Percentiles rank a stretch among this genome's conserved stretches.
Evolutionary conservation across 441 rosid genomes (phyloP).

Genomic region (Croton setiger): DNA sequence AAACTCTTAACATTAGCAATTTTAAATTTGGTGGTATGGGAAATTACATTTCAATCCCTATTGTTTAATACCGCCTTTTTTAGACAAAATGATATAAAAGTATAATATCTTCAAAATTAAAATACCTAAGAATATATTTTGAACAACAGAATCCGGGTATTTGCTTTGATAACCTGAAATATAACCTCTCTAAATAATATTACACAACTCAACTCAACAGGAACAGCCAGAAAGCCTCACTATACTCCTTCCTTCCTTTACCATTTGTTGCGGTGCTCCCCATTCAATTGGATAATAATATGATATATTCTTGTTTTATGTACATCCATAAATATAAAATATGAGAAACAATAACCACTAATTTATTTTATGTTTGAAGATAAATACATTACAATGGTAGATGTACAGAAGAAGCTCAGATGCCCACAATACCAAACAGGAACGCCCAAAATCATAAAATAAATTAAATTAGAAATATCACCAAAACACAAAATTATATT

Average conservation of each 20-base stretch:
- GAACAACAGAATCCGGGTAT: too few species aligned
- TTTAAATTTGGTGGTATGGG: too few species aligned
- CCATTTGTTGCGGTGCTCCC: not conserved
- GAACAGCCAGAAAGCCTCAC: too few species aligned
- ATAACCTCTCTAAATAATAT: too few species aligned
- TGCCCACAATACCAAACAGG: not conserved
- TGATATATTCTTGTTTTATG: not conserved
- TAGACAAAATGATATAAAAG: too few species aligned
- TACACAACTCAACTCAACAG: too few species aligned
- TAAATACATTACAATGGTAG: not conserved
- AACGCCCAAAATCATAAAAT: not conserved
- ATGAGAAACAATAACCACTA: not conserved
- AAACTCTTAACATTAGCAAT: too few species aligned
- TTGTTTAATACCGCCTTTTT: too few species aligned
- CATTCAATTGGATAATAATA: not conserved
- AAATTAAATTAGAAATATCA: slow-evolving; percentile 1
- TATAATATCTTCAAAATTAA: too few species aligned
- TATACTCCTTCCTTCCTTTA: not conserved
- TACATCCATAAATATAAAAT: not conserved
- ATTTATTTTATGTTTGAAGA: not conserved
- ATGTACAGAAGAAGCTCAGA: not conserved
- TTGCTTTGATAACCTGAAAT: too few species aligned
- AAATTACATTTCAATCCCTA: too few species aligned
- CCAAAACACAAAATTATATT: slow-evolving; percentile 4
- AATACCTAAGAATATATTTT: too few species aligned